Evolutionary conservation across 805 yeast species (phyloP).

Genomic region (Sporopachydermia quercuum): DNA sequence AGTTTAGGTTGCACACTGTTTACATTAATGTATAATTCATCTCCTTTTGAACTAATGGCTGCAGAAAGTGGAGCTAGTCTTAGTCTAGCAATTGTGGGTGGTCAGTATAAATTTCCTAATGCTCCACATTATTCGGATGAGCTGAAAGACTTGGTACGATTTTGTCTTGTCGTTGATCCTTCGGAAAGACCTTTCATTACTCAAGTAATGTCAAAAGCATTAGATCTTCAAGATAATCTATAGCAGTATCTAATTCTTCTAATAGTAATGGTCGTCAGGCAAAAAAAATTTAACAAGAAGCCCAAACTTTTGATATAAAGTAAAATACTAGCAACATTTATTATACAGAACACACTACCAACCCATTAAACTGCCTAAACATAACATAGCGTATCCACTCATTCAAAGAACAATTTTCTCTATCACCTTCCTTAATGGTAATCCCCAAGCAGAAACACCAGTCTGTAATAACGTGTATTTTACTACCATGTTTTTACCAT

Average conservation of each 20-base stretch:
- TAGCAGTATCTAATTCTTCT: background rate
- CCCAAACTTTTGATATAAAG: too few species aligned
- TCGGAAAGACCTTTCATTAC: constrained; percentile 47
- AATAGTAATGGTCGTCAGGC: constrained; percentile 12
- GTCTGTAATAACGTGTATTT: background rate
- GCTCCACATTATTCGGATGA: constrained; percentile 37
- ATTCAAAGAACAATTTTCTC: too few species aligned
- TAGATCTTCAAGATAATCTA: constrained; percentile 22
- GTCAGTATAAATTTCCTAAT: constrained; percentile 43
- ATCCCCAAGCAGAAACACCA: background rate
- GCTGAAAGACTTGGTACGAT: constrained; percentile 37
- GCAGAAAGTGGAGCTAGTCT: constrained; percentile 70
- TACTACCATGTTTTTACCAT: background rate
- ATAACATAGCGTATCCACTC: too few species aligned
- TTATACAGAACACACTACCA: too few species aligned
- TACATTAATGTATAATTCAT: constrained; percentile 58
- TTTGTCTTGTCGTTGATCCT: constrained; percentile 53
- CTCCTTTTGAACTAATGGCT: constrained; percentile 83
- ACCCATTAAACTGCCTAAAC: too few species aligned
- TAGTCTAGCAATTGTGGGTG: constrained; percentile 58
- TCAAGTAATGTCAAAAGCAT: constrained; percentile 35
- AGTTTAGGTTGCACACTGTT: constrained; percentile 77
- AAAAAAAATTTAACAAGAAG: too few species aligned
- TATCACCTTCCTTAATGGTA: background rate
- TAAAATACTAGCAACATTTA: too few species aligned